Evolutionary conservation across 148 eudicot species (phyloP), one percentile per base, ranked within the genome.

Genomic region (Silene latifolia): DNA sequence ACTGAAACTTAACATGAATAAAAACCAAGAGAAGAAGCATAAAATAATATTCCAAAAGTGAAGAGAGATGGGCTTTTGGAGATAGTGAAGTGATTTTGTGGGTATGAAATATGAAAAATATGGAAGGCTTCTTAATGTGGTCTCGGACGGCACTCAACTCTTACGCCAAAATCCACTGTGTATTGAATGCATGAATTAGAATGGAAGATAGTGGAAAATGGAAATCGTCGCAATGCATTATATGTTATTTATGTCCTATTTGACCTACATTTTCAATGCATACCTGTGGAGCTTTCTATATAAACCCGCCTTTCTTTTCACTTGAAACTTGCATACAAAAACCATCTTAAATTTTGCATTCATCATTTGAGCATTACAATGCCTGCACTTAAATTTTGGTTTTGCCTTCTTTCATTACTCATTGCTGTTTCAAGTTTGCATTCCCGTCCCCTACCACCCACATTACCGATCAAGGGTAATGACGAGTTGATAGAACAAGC

Each of bases 331-430:
- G 0, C 3, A 7, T 8, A 42, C 13, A 74, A 20, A 44, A 67
- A 21, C 51, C 29, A 44, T n/a, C 70, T 67, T 42, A 44, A 7
- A 15, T 51, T 70, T 20, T 53, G 14, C 60, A 32, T 13, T 27
- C 3, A 27, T 3, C 29, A 27, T 27, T 27, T 27, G 4, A 51
- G 8, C 59, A 20, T 69, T 54, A 32, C 15, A 39, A 83, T 81
- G 86, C 69, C 80, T 79, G 2, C 70, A 72, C 67, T 83, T 13
- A 84, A 67, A 71, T 39, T 76, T 70, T 86, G 81, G 79, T 24
- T 84, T 71, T 80, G 80, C 81, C 75, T 84, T 53, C 7, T 60
- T 46, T 24, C 80, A 0, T 6, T 86, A 24, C 24, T 82, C 53
- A 21, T 76, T 23, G 60, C 64, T 4, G 42, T 80, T 73, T 70